Percentiles rank a stretch among this genome's conserved stretches.
These are phyloP conservation scores for Alloteropsis semialata DNA, from an alignment of 176 grass and related monocot species.

Conservation along the genomic window DNA sequence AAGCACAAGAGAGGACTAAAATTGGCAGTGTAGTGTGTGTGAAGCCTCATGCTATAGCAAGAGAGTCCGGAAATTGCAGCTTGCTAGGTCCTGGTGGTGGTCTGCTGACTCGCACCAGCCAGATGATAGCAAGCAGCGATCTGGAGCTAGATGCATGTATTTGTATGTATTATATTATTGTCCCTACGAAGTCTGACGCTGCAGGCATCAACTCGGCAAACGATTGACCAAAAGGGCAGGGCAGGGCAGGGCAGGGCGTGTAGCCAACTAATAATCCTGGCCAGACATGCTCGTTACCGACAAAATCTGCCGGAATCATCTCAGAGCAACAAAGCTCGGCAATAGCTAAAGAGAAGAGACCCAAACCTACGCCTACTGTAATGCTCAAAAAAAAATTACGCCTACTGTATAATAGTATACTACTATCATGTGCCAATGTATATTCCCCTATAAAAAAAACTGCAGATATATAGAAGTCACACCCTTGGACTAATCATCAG, in stretches of 20 bases:
- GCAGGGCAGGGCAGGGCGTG: not conserved
- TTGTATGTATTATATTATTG: not conserved
- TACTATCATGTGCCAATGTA: not conserved
- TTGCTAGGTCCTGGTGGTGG: not conserved
- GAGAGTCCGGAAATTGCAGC: too few relatives aligned
- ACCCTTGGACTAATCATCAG: not conserved
- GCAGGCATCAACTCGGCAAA: not conserved
- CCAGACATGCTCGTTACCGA: slow-evolving; percentile 16
- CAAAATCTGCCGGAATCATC: slow-evolving; percentile 30
- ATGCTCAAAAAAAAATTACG: too few relatives aligned
- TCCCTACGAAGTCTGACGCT: not conserved
- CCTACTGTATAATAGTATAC: not conserved
- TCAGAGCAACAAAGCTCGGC: not conserved
- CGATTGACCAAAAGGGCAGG: slow-evolving; percentile 5
- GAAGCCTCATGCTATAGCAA: not conserved
- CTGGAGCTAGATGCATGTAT: slow-evolving; percentile 10
- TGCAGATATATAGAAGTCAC: not conserved
- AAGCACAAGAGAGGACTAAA: not conserved
- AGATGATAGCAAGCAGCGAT: not conserved
- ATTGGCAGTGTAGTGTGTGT: not conserved
- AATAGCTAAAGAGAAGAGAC: not conserved
- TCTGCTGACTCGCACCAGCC: not conserved
- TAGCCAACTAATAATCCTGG: slow-evolving; percentile 27
- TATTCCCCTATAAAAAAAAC: not conserved
- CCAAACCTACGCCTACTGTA: not conserved